These are phyloP conservation scores for Periconia sp. DNA, from an alignment of 2,329 filamentous ascomycete genomes.

Conservation along the genomic window DNA sequence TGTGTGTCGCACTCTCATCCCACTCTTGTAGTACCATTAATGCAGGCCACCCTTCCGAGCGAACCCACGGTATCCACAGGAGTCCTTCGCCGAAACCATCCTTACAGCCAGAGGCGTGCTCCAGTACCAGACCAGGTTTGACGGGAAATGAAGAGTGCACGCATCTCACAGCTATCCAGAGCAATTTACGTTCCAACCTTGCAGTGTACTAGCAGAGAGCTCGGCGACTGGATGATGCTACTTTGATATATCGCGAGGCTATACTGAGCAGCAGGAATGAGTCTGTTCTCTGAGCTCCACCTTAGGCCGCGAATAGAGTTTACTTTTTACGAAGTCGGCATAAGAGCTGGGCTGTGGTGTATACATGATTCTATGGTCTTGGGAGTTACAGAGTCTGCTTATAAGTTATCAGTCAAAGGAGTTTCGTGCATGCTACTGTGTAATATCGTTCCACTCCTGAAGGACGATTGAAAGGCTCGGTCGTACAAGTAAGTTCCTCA, in stretches of 20 bases:
- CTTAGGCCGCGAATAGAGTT: conserved; percentile 47
- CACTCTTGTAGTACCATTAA: not conserved
- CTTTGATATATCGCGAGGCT: conserved; percentile 52
- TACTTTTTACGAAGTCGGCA: not conserved
- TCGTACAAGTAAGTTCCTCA: not conserved
- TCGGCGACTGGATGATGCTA: conserved; percentile 28
- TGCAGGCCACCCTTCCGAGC: not conserved
- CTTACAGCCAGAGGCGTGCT: conserved; percentile 10
- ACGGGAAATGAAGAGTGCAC: conserved; percentile 7
- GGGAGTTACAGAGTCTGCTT: too few species aligned
- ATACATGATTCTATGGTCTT: too few species aligned
- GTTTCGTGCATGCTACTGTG: not conserved
- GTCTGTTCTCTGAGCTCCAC: conserved; percentile 56
- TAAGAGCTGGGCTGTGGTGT: too few species aligned
- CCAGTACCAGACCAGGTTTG: conserved; percentile 11
- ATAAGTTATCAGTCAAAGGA: too few species aligned
- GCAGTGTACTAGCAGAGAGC: conserved; percentile 15
- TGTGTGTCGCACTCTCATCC: conserved; percentile 3
- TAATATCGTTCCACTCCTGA: not conserved
- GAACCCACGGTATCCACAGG: not conserved
- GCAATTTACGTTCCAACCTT: conserved; percentile 15
- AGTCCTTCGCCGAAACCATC: conserved; percentile 9
- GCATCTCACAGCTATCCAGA: conserved; percentile 25
- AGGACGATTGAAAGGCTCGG: not conserved
- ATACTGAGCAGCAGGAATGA: conserved; percentile 58